Conservation (phyloP, 352 stramenopile species). For the Peronospora belbahrii region DNA sequence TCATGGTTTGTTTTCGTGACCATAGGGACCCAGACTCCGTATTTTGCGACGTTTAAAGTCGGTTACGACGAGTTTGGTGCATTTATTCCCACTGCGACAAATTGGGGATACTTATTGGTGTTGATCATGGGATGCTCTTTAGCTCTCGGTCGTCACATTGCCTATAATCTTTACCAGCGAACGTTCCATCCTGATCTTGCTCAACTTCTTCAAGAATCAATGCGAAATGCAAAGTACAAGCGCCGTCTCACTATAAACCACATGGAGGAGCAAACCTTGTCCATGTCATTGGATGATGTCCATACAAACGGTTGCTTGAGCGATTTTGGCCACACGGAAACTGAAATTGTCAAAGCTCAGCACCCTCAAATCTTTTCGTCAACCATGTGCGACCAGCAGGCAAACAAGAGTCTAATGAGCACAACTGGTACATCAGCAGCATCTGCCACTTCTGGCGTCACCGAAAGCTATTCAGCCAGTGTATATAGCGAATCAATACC, state of each 20-base stretch:
- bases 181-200: constrained; percentile 63
- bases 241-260: constrained; percentile 66
- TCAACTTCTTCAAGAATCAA: constrained; percentile 64
- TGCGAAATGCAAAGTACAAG: constrained; percentile 28
- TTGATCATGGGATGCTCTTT: constrained; percentile 61
- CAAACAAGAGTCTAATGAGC: constrained; percentile 18
- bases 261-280: constrained; percentile 64
- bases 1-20: constrained; percentile 62
- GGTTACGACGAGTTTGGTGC: constrained; percentile 73
- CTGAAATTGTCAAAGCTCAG: constrained; percentile 31
- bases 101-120: constrained; percentile 54
- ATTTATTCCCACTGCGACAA: constrained; percentile 49
- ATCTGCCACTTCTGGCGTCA: constrained; percentile 1
- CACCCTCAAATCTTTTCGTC: constrained; percentile 15
- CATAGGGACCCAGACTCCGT: constrained; percentile 46
- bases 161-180: constrained; percentile 76
- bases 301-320: constrained; percentile 36
- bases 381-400: constrained; percentile 24
- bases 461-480: constrained; percentile 53
- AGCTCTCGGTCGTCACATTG: constrained; percentile 60
- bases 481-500: constrained; percentile 53
- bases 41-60: constrained; percentile 60
- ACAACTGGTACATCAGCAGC: constrained; percentile 8
- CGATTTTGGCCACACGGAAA: constrained; percentile 45
- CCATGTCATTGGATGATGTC: constrained; percentile 73